Conservation (phyloP, 352 stramenopile species). For the Peronospora farinosa region DNA sequence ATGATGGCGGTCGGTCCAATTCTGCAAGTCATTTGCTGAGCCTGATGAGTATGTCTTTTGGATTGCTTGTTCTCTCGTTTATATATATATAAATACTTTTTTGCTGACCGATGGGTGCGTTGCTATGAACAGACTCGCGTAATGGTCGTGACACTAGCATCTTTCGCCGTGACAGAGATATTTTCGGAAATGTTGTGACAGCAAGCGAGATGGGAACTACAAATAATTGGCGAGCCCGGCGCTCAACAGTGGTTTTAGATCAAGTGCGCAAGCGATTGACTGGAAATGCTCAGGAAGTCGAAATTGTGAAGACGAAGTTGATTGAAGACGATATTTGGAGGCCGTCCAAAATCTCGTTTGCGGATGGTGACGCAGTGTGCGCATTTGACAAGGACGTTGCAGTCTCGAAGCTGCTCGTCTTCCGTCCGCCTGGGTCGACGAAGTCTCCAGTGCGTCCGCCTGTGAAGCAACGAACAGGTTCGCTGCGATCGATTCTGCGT, state of each 20-base stretch:
- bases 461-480: slow-evolving; percentile 12
- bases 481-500: slow-evolving; percentile 28
- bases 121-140: slow-evolving; percentile 22
- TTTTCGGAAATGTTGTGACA: slow-evolving; percentile 34
- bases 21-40: slow-evolving; percentile 51
- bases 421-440: slow-evolving; percentile 13
- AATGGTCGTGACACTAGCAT: slow-evolving; percentile 21
- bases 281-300: slow-evolving; percentile 24
- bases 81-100: neutral
- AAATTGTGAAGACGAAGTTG: slow-evolving; percentile 11
- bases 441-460: slow-evolving; percentile 13
- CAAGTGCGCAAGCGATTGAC: slow-evolving; percentile 35
- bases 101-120: slow-evolving; percentile 9
- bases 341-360: slow-evolving; percentile 32
- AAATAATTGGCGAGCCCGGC: slow-evolving; percentile 40
- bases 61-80: neutral
- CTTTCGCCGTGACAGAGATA: slow-evolving; percentile 25
- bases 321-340: slow-evolving; percentile 24
- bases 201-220: slow-evolving; percentile 33
- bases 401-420: slow-evolving; percentile 30
- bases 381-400: slow-evolving; percentile 36
- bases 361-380: slow-evolving; percentile 11
- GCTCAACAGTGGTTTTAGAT: slow-evolving; percentile 45
- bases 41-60: slow-evolving; percentile 39
- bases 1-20: slow-evolving; percentile 38